Base-by-base conservation (phyloP, 2,329 filamentous ascomycete genomes). In the Monosporascus sp. region DNA sequence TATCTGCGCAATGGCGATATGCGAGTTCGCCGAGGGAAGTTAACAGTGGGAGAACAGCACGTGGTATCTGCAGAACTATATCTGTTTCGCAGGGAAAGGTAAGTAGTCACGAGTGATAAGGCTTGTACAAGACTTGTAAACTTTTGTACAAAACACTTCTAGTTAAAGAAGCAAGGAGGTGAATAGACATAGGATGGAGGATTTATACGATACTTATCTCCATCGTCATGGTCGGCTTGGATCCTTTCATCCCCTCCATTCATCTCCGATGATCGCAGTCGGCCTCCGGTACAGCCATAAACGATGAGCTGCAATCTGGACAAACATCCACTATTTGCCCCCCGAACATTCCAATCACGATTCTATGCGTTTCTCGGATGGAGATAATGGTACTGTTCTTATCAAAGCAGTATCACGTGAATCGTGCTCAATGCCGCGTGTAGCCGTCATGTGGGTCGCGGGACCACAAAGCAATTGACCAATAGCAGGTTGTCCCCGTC, bases 201-300 rank as follows among this genome's bases (percentile, higher is more conserved):
- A 41, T 34, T 44, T 51, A 55, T 52, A 53, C 54, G 50, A 56
- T 59, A 56, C 52, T 55, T 56, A 56, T 40, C 37, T 51, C 48
- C 45, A 43, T 56, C 49, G 36, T 56, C 37, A 37, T 36, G 48
- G 48, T 46, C 41, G 46, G 52, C 49, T 48, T 51, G 49, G 49
- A 20, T 36, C 43, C 44, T 49, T 37, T 48, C 55, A 60, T 59
- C 60, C 31, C 31, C 31, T 11, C 31, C 11, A 34, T 34, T 5
- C 31, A 65, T 59, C 64, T 62, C 63, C 64, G 62, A 59, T 27
- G 50, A 62, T 66, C 62, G 62, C 64, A 64, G 48, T 49, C 36
- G 48, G 49, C 27, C 49, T 58, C 61, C 50, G 53, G 49, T 50
- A 48, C 40, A 48, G 24, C 43, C 50, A 38, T 50, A 47, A 48